Base-by-base conservation (phyloP, 2,329 filamentous ascomycete species). In the Fusarium luffae region DNA sequence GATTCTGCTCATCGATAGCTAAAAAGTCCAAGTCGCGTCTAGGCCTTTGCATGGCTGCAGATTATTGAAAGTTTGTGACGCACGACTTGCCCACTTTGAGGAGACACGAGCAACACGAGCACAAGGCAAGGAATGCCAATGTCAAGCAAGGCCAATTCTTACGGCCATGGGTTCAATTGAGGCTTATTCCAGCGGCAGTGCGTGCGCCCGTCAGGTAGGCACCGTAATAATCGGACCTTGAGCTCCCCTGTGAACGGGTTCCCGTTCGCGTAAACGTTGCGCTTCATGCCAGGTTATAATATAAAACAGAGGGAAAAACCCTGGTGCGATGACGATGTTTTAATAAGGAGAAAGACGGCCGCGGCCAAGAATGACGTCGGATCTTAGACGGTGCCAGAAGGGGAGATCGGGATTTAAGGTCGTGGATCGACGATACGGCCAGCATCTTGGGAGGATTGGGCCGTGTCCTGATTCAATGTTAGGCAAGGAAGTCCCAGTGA, bases 381-480 rank as follows among this genome's bases (percentile, higher is more conserved):
- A 59, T 59, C 52, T 54, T 59, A 62, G 62, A 64, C 63, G 66
- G 61, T 66, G 62, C 59, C 43, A 55, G 42, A 56, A 48, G 57
- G 59, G 55, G 62, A 54, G 69, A 76, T 76, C 74, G 73, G 70
- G 51, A 62, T 51, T 65, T 74, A 74, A 64, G 63, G 69, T 61
- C 65, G 58, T 55, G 55, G 75, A 76, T 76, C 74, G 75, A 74
- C 56, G 62, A 75, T 72, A 66, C 47, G 51, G 49, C 48, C 34
- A 41, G 49, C 47, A 63, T 43, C 37, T 40, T 23, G 19, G 27
- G 34, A 25, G 34, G n/a, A 27, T 48, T 42, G 66, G 65, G 60
- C 48, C 56, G 59, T 58, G 49, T 48, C 47, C 47, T 56, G 41
- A 40, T 41, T 40, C 34, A 37, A 37, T 37, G 34, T 37, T 18